Conservation (phyloP, 495 filamentous ascomycete genomes). For the Daldinia caldariorum region DNA sequence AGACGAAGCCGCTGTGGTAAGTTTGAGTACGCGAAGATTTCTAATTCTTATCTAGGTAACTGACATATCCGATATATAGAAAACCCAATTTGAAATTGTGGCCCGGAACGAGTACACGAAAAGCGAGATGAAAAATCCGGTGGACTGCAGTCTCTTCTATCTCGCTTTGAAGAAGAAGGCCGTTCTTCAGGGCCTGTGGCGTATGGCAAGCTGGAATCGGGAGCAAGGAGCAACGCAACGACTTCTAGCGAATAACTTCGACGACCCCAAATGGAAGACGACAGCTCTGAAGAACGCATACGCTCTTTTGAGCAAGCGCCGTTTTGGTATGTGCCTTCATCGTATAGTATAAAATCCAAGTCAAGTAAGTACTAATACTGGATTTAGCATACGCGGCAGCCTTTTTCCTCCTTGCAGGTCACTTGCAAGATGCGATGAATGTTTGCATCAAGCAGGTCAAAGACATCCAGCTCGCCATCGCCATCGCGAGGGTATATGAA, state of each 20-base stretch:
- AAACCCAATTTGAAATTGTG: conserved; percentile 83
- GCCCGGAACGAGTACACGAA: conserved; percentile 94
- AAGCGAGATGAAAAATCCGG: conserved; percentile 85
- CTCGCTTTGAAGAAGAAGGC: conserved; percentile 91
- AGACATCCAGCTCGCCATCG: conserved; percentile 91
- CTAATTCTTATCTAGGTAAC: conserved; percentile 13
- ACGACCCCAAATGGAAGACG: conserved; percentile 84
- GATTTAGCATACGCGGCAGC: conserved; percentile 87
- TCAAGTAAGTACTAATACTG: conserved; percentile 23
- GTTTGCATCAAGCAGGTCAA: conserved; percentile 85
- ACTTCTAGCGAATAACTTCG: conserved; percentile 87
- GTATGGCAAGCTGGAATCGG: conserved; percentile 90
- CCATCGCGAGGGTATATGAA: conserved; percentile 87
- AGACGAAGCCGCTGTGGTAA: conserved; percentile 78
- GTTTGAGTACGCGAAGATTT: conserved; percentile 34
- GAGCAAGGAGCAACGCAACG: conserved; percentile 82
- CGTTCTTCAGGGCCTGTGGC: conserved; percentile 91
- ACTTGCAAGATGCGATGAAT: conserved; percentile 83
- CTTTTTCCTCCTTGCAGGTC: conserved; percentile 92
- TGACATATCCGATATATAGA: conserved; percentile 55
- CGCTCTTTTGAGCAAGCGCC: conserved; percentile 88
- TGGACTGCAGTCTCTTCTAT: conserved; percentile 94
- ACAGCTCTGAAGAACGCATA: conserved; percentile 97
- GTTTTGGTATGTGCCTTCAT: conserved; percentile 72
- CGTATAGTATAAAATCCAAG: neutral